A percentile compares a stretch with the other conserved stretches of the same genome.
Evolutionary conservation across 495 filamentous ascomycete genomes (phyloP).

Genomic region (Parathielavia hyrcaniae): DNA sequence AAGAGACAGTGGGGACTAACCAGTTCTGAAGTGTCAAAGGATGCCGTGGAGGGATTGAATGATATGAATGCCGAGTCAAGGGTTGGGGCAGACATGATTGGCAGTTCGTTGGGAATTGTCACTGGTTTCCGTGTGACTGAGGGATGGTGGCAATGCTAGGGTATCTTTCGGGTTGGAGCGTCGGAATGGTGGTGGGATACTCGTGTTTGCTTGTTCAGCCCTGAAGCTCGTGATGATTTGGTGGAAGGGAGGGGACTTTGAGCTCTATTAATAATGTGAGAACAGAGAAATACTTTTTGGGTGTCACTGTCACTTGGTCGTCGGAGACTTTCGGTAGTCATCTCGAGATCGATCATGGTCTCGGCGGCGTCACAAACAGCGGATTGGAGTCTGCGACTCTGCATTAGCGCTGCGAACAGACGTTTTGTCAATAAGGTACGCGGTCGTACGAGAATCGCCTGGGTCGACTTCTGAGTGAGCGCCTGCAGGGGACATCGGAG

Average conservation of each 20-base stretch:
- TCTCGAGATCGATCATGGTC: slow-evolving; percentile 1
- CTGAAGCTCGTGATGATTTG: not conserved
- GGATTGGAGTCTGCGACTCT: slow-evolving; percentile 10
- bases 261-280: slow-evolving; percentile 13
- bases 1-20: slow-evolving; percentile 21
- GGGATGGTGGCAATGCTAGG: not conserved
- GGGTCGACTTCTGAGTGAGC: slow-evolving; percentile 8
- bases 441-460: slow-evolving; percentile 28
- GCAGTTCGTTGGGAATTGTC: slow-evolving; percentile 4
- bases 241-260: slow-evolving; percentile 5
- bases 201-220: slow-evolving; percentile 4
- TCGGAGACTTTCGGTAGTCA: slow-evolving; percentile 9
- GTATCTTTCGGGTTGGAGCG: not conserved
- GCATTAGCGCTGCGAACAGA: slow-evolving; percentile 16
- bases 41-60: slow-evolving; percentile 26
- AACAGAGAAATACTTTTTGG: too few species aligned
- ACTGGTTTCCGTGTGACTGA: not conserved
- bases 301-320: too few species aligned
- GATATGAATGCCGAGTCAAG: slow-evolving; percentile 16
- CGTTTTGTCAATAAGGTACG: slow-evolving; percentile 23
- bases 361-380: slow-evolving; percentile 15
- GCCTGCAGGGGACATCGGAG: too few species aligned
- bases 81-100: slow-evolving; percentile 17
- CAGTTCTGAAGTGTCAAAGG: slow-evolving; percentile 20
- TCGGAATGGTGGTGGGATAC: not conserved